Evolutionary conservation across 164 flowering plant species (phyloP).

Genomic region (Sedum album): DNA sequence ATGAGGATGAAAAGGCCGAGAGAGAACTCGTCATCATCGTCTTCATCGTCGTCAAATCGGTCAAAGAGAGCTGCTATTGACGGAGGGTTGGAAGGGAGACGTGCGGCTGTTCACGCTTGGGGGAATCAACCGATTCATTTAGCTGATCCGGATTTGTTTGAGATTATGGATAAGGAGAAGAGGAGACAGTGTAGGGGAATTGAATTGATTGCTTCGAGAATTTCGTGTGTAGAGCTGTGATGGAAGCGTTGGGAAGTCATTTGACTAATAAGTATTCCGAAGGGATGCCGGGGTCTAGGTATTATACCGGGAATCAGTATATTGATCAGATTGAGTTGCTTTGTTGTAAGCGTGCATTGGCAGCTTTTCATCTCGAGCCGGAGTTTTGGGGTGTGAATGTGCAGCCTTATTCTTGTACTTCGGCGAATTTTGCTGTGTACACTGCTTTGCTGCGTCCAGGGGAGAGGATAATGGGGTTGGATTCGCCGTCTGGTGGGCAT

Average conservation of each 20-base stretch:
- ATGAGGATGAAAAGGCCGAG: constrained; percentile 27
- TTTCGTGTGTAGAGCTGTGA: constrained; percentile 55
- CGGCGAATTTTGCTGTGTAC: constrained; percentile 82
- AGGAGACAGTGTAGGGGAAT: constrained; percentile 32
- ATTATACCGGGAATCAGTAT: constrained; percentile 59
- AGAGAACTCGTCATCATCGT: constrained; percentile 20
- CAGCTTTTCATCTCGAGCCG: constrained; percentile 58
- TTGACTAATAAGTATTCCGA: constrained; percentile 67
- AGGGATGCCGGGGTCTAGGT: constrained; percentile 59
- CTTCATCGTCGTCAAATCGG: constrained; percentile 14
- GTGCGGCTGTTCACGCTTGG: constrained; percentile 23
- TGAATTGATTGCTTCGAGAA: constrained; percentile 63
- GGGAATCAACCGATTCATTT: constrained; percentile 26
- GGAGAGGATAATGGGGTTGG: constrained; percentile 90
- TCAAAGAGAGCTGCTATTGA: constrained; percentile 17
- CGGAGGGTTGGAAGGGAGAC: constrained; percentile 24
- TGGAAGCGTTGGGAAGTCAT: constrained; percentile 66
- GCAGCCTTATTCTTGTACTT: constrained; percentile 85
- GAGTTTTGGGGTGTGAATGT: constrained; percentile 88
- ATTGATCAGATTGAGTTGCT: constrained; percentile 76
- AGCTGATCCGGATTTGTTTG: constrained; percentile 29
- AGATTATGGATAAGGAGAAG: constrained; percentile 37
- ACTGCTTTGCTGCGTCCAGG: constrained; percentile 70
- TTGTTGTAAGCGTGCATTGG: constrained; percentile 63
- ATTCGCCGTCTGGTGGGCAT: constrained; percentile 89